Evolutionary conservation across 169 alveolate genomes (phyloP).

Genomic region (Cystoisospora suis): DNA sequence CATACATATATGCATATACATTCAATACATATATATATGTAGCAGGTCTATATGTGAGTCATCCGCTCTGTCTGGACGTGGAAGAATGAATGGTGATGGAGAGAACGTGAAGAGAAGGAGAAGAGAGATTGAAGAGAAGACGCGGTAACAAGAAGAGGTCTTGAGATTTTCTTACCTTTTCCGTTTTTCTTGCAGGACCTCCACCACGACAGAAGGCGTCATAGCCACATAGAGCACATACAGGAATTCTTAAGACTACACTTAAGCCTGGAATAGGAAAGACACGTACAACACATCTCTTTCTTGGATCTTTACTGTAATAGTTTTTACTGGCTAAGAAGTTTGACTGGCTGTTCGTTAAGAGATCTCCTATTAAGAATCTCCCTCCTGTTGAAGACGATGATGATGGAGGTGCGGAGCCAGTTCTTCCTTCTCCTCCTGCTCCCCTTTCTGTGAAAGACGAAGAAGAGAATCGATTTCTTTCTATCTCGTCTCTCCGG

Average conservation of each 20-base stretch:
- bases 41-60: no score
- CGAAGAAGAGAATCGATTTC: background rate
- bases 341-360: background rate
- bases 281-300: conserved; percentile 33
- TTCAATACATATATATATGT: no score
- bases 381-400: background rate
- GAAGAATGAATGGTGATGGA: no score
- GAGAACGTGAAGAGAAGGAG: no score
- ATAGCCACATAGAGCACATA: conserved; percentile 53
- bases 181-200: conserved; percentile 41
- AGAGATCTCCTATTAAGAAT: background rate
- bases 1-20: no score
- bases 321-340: conserved; percentile 31
- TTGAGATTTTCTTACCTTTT: conserved; percentile 35
- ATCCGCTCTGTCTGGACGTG: no score
- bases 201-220: conserved; percentile 55
- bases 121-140: no score
- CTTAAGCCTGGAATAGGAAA: conserved; percentile 29
- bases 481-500: background rate
- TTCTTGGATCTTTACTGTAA: conserved; percentile 45
- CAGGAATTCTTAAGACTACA: conserved; percentile 36
- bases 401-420: background rate
- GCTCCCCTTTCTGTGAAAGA: background rate
- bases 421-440: background rate
- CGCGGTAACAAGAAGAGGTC: no score